phyloP scores from a whole-genome alignment of 768 basidiomycete genomes.

The Boletus coccyginus region DNA sequence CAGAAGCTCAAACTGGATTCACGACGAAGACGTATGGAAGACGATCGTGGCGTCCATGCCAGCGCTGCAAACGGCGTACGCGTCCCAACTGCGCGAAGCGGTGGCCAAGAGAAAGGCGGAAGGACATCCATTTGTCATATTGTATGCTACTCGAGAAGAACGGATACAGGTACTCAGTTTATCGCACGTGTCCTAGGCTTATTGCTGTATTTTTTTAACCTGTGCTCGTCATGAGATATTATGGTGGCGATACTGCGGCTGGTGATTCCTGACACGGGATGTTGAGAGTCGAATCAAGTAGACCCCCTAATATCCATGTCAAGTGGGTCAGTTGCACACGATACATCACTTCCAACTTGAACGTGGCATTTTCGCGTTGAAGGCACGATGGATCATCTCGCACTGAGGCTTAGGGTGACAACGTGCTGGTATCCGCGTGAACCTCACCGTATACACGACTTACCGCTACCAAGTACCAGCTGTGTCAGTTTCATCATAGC shows the following conservation, averaged over 20 bases:
- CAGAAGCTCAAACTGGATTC: constrained; percentile 58
- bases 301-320: no score
- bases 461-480: no score
- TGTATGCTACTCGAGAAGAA: constrained; percentile 70
- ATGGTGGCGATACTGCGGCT: no score
- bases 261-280: no score
- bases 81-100: constrained; percentile 65
- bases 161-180: constrained; percentile 59
- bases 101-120: constrained; percentile 60
- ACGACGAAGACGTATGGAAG: constrained; percentile 77
- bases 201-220: background rate
- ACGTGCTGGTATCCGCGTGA: no score
- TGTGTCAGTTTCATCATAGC: background rate
- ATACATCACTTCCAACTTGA: no score
- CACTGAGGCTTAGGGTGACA: no score
- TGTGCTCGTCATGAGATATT: background rate
- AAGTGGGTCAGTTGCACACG: no score
- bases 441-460: no score
- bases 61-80: constrained; percentile 57
- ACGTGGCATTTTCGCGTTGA: no score
- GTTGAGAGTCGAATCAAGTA: no score
- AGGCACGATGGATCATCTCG: no score
- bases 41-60: constrained; percentile 53
- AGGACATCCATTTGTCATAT: constrained; percentile 56
- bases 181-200: constrained; percentile 8